phyloP scores from a whole-genome alignment of 805 yeast genomes.

The Candida sphagnicola region DNA sequence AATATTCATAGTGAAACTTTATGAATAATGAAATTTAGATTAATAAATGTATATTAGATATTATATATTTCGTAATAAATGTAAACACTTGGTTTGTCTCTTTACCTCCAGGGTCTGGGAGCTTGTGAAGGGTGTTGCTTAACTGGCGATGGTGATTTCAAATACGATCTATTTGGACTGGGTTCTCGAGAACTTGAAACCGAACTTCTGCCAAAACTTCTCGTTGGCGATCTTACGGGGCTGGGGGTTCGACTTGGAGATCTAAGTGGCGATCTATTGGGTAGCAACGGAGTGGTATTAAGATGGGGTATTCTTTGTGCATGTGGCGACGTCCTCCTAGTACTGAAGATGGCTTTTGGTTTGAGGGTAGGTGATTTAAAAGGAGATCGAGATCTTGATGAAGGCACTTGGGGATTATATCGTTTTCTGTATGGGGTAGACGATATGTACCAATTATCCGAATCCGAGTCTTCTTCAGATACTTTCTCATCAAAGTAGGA shows the following conservation, averaged over 20 bases:
- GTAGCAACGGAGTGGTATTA: conserved; percentile 3
- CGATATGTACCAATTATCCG: conserved; percentile 8
- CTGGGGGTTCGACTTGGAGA: conserved; percentile 10
- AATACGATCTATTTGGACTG: conserved; percentile 3
- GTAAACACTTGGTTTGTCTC: not conserved
- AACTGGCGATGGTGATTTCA: conserved; percentile 8
- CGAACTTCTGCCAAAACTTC: conserved; percentile 1
- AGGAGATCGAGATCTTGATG: conserved; percentile 2
- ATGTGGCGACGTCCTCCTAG: conserved; percentile 1
- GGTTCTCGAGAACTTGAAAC: conserved; percentile 1
- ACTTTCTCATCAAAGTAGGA: conserved; percentile 5
- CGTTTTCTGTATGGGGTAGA: conserved; percentile 10
- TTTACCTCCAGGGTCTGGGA: conserved; percentile 2
- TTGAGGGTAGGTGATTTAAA: conserved; percentile 7
- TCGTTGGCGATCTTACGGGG: conserved; percentile 8
- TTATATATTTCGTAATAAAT: not conserved
- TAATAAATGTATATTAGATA: conserved; percentile 1
- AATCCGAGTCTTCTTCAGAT: conserved; percentile 7
- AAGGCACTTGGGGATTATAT: not conserved
- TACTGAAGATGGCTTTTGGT: conserved; percentile 5
- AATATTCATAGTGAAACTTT: conserved; percentile 6
- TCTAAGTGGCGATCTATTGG: conserved; percentile 2
- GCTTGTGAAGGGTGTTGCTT: not conserved
- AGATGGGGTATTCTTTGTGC: conserved; percentile 1
- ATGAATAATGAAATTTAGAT: conserved; percentile 5